Percentiles rank a stretch among this genome's conserved stretches.
phyloP scores from a whole-genome alignment of 345 rosid genomes.

The Gossypium stocksii region DNA sequence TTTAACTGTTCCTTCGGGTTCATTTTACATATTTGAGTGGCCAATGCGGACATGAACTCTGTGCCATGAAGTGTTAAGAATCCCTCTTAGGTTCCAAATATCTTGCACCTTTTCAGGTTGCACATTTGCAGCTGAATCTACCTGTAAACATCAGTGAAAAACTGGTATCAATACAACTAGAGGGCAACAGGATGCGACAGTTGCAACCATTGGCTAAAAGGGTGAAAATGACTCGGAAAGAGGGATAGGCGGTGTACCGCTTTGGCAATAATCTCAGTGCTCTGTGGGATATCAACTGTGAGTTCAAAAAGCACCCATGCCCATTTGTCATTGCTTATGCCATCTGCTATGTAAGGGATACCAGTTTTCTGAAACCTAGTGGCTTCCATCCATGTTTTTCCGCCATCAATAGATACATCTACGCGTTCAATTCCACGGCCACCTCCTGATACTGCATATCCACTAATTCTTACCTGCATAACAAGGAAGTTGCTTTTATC shows the following conservation, averaged over 20 bases:
- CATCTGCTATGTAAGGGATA: constrained; percentile 53
- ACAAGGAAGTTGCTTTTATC: neutral
- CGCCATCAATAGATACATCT: constrained; percentile 84
- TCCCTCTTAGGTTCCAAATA: constrained; percentile 93
- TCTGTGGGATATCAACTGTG: constrained; percentile 45
- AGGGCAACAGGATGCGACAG: no score
- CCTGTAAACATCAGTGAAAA: constrained; percentile 36
- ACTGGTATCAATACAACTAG: neutral
- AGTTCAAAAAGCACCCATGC: constrained; percentile 92
- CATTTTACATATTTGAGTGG: constrained; percentile 29
- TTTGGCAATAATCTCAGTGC: constrained; percentile 73
- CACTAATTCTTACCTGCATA: constrained; percentile 60
- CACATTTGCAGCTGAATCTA: constrained; percentile 85
- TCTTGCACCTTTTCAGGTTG: constrained; percentile 83
- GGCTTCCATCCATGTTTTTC: constrained; percentile 84
- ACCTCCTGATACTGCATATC: constrained; percentile 91
- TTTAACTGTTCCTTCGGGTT: neutral
- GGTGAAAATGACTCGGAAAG: neutral
- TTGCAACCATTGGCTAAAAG: neutral
- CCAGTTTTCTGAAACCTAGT: constrained; percentile 62
- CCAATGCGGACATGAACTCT: constrained; percentile 71
- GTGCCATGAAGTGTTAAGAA: constrained; percentile 92
- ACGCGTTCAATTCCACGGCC: constrained; percentile 95
- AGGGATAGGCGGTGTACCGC: constrained; percentile 46
- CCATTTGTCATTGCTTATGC: constrained; percentile 71